These are phyloP conservation scores for Paecilomyces dactylethromorphus DNA, from an alignment of 2,329 filamentous ascomycete genomes.

Conservation along the genomic window DNA sequence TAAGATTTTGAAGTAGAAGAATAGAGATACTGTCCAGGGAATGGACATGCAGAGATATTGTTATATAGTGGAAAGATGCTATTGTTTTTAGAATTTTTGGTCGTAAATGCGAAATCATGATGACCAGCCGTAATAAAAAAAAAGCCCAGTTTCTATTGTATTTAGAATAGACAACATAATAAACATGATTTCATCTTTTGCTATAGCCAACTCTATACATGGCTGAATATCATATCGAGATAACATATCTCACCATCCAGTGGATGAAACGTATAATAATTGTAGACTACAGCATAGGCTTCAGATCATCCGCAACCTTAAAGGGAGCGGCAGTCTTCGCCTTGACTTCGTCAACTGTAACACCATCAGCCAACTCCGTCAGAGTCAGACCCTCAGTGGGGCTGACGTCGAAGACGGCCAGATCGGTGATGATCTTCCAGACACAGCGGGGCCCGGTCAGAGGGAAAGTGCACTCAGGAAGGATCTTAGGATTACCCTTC, in stretches of 20 bases:
- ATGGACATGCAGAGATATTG: too few relatives aligned
- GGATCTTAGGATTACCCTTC: conserved; percentile 62
- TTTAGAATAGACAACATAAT: not conserved
- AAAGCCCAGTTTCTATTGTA: not conserved
- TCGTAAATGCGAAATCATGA: too few relatives aligned
- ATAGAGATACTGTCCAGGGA: too few relatives aligned
- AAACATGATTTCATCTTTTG: not conserved
- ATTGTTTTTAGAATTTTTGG: too few relatives aligned
- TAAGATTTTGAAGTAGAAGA: too few relatives aligned
- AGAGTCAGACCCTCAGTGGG: conserved; percentile 47
- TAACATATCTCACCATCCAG: not conserved
- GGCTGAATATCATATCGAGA: not conserved
- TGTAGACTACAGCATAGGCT: conserved; percentile 38
- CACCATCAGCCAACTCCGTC: conserved; percentile 64
- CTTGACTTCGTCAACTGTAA: conserved; percentile 62
- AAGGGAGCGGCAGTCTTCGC: conserved; percentile 67
- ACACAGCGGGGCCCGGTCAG: conserved; percentile 60
- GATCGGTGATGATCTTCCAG: conserved; percentile 66
- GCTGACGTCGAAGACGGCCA: conserved; percentile 70
- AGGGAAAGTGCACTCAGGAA: conserved; percentile 55
- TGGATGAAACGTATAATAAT: not conserved
- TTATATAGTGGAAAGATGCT: too few relatives aligned
- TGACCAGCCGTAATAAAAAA: too few relatives aligned
- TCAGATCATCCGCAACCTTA: conserved; percentile 53
- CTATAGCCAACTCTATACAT: not conserved